Percentiles rank a stretch among this genome's conserved stretches.
These are phyloP conservation scores for Claviceps sp. DNA, from an alignment of 2,329 filamentous ascomycete species.

Conservation along the genomic window DNA sequence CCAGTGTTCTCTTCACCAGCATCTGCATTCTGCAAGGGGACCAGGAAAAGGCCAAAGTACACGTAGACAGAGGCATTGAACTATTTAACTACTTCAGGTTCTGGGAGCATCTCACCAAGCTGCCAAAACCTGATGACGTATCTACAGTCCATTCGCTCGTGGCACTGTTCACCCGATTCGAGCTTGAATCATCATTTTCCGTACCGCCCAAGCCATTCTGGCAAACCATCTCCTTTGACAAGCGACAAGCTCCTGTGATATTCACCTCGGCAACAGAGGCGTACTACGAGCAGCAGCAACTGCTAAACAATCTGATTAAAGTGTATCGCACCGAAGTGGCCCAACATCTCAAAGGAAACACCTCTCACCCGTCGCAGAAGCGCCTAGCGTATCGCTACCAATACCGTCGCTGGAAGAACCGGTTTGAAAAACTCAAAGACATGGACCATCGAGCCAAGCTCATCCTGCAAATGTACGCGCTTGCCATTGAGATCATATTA, in stretches of 20 bases:
- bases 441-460: background rate
- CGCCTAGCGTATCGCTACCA: constrained; percentile 1
- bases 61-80: constrained; percentile 4
- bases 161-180: constrained; percentile 6
- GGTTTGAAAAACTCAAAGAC: constrained; percentile 3
- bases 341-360: background rate
- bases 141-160: constrained; percentile 5
- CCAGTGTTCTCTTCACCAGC: constrained; percentile 6
- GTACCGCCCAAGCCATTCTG: background rate
- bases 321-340: constrained; percentile 1
- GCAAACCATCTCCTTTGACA: constrained; percentile 1
- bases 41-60: constrained; percentile 5
- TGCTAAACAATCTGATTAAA: constrained; percentile 2
- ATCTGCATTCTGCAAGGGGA: constrained; percentile 8
- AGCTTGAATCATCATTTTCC: constrained; percentile 3
- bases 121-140: background rate
- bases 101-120: constrained; percentile 3
- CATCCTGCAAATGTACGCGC: constrained; percentile 3
- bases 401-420: constrained; percentile 4
- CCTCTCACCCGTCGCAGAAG: background rate
- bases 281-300: constrained; percentile 3
- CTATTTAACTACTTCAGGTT: constrained; percentile 8
- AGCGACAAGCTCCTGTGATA: background rate
- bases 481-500: constrained; percentile 1
- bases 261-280: background rate